Conservation (phyloP, 2,329 filamentous ascomycete genomes). For the Coniosporium tulheliwenetii region DNA sequence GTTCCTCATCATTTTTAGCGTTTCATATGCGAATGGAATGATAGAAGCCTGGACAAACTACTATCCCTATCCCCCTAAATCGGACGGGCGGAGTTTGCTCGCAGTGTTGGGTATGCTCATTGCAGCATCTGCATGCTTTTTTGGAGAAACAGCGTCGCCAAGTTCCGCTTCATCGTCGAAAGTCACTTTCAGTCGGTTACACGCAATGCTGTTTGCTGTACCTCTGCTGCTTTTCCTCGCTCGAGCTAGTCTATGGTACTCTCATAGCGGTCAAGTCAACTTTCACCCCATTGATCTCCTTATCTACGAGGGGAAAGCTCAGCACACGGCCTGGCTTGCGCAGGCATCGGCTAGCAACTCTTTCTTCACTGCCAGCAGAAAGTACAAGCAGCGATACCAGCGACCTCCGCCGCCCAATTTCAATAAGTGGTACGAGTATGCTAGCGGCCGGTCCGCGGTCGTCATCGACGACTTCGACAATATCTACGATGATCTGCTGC, state of each 20-base stretch:
- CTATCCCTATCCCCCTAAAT: constrained; percentile 13
- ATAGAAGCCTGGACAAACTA: constrained; percentile 16
- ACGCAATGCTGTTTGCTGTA: constrained; percentile 17
- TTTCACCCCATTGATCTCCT: constrained; percentile 41
- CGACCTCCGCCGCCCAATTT: constrained; percentile 80
- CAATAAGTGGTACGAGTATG: constrained; percentile 87
- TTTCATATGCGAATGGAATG: constrained; percentile 16
- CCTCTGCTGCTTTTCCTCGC: constrained; percentile 26
- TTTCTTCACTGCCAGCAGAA: constrained; percentile 48
- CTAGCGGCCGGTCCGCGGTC: constrained; percentile 54
- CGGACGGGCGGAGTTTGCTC: constrained; percentile 8
- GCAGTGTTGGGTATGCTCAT: constrained; percentile 10
- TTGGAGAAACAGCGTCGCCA: constrained; percentile 7
- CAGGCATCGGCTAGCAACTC: constrained; percentile 31
- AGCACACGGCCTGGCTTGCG: constrained; percentile 32
- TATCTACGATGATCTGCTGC: constrained; percentile 65
- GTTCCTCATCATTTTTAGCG: constrained; percentile 21
- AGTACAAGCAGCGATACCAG: constrained; percentile 70
- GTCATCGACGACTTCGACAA: constrained; percentile 88
- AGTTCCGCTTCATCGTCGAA: not conserved
- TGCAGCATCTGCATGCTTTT: constrained; percentile 14
- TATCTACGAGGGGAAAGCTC: constrained; percentile 31
- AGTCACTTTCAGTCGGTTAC: constrained; percentile 5
- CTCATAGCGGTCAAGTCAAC: constrained; percentile 22
- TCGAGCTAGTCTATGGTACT: constrained; percentile 22